Evolutionary conservation across 73 alveolate genomes (phyloP), one percentile per base, ranked within the genome.

Genomic region (Tetrahymena malaccensis): DNA sequence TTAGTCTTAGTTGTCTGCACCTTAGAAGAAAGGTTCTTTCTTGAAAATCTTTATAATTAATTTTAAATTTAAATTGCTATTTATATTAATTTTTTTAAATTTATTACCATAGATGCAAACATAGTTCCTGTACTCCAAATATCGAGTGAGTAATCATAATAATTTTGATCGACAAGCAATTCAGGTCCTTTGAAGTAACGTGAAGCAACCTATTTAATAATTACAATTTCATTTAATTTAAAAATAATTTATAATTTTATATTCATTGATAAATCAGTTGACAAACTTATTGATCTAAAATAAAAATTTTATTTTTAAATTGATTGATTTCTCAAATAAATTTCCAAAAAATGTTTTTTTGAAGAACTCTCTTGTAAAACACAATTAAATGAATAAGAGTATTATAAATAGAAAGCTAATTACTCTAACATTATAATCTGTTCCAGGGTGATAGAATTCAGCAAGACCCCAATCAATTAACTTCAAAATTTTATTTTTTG

Each of bases 381-480:
- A n/a, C n/a, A n/a, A n/a, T n/a, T n/a, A n/a, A n/a, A n/a, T n/a
- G n/a, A n/a, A n/a, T n/a, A n/a, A n/a, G n/a, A n/a, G n/a, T n/a
- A n/a, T 40, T 40, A 4, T 40, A 35, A 40, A 19, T 19, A 31
- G 35, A 37, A 10, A 50, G 4, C 19, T 70, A 16, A 44, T 43
- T 56, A 50, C 98, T 96, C 99, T 96, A 35, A 99, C 99, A 96
- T 99, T 99, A 95, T 98, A 99, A 96, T 99, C 99, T 35, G 98
- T 95, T n/a, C 98, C 98, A 8, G 99, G 99, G 93, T 97, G 99
- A 95, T 98, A 99, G 96, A 98, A 99, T 97, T 99, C 99, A 19
- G 99, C 99, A 43, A 99, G 98, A 11, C 99, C 99, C 99, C 99
- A 99, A 96, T 99, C 99, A 94, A 99, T 99, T 22, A 99, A 97